phyloP scores from a whole-genome alignment of 306 rosid species.

The Prosopis cineraria region DNA sequence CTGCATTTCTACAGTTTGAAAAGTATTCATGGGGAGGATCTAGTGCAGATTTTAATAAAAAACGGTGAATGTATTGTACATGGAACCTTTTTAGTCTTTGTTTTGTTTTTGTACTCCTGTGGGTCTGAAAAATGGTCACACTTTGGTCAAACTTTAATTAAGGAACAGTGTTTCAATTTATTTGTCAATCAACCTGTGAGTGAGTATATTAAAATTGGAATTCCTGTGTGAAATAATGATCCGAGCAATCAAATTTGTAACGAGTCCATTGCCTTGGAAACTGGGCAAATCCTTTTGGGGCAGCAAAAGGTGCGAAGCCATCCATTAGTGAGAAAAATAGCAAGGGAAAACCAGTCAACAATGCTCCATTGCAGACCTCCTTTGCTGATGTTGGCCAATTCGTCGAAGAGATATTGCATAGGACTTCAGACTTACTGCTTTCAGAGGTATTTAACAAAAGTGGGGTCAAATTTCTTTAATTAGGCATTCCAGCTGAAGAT shows the following conservation, averaged over 20 bases:
- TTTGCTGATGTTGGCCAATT: conserved; percentile 67
- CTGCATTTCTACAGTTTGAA: neutral
- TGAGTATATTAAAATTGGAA: conserved; percentile 1
- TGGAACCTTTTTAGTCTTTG: neutral
- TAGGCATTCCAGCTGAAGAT: conserved; percentile 16
- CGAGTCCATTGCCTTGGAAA: neutral
- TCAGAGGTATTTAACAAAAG: conserved; percentile 59
- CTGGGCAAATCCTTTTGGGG: conserved; percentile 31
- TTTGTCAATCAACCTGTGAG: conserved; percentile 17
- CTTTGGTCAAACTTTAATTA: neutral
- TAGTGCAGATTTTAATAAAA: neutral
- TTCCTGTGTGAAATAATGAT: conserved; percentile 8
- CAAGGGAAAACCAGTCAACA: conserved; percentile 53
- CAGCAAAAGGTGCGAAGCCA: conserved; percentile 55
- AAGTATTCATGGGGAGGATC: neutral
- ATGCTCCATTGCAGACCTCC: conserved; percentile 38
- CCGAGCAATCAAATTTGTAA: neutral
- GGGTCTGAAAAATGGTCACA: neutral
- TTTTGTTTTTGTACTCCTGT: neutral
- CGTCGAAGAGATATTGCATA: conserved; percentile 74
- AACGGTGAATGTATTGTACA: neutral
- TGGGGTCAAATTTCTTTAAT: neutral
- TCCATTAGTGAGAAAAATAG: conserved; percentile 44
- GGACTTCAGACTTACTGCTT: conserved; percentile 66
- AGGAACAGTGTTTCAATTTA: neutral